phyloP scores from a whole-genome alignment of 306 rosid species.

The Prunus kanzakura region DNA sequence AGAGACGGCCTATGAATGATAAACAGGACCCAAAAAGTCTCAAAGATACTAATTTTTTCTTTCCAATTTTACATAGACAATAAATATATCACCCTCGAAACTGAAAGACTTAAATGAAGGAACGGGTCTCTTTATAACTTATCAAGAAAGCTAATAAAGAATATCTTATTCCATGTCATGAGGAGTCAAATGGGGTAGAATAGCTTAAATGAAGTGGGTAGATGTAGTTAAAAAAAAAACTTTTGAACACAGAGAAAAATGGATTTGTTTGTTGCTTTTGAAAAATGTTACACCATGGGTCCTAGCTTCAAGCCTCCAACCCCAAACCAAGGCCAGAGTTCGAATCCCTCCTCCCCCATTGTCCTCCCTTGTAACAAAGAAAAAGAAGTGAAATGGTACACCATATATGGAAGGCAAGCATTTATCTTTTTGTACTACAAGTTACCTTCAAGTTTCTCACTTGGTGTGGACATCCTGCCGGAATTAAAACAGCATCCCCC shows the following conservation, averaged over 20 bases:
- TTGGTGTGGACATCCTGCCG: conserved; percentile 60
- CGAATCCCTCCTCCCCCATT: too few species aligned
- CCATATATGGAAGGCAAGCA: neutral
- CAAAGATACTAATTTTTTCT: neutral
- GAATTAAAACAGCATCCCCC: conserved; percentile 52
- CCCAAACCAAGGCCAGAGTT: neutral
- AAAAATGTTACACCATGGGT: too few species aligned
- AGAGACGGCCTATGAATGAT: neutral
- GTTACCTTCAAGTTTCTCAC: conserved; percentile 49
- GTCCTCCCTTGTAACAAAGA: neutral
- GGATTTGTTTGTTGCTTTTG: too few species aligned
- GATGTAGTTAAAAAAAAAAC: too few species aligned
- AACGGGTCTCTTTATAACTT: neutral
- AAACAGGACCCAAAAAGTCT: neutral
- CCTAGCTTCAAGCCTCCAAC: too few species aligned
- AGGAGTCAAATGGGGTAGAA: too few species aligned
- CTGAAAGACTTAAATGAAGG: neutral
- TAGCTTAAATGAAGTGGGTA: too few species aligned
- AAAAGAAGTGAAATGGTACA: neutral
- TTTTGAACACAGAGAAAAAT: too few species aligned
- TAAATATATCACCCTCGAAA: neutral
- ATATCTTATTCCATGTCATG: too few species aligned
- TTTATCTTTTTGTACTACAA: neutral
- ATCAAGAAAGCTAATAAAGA: neutral
- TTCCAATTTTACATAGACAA: neutral